Evolutionary conservation across 768 basidiomycete species (phyloP), one percentile per base, ranked within the genome.

Genomic region (Paxillus involutus): DNA sequence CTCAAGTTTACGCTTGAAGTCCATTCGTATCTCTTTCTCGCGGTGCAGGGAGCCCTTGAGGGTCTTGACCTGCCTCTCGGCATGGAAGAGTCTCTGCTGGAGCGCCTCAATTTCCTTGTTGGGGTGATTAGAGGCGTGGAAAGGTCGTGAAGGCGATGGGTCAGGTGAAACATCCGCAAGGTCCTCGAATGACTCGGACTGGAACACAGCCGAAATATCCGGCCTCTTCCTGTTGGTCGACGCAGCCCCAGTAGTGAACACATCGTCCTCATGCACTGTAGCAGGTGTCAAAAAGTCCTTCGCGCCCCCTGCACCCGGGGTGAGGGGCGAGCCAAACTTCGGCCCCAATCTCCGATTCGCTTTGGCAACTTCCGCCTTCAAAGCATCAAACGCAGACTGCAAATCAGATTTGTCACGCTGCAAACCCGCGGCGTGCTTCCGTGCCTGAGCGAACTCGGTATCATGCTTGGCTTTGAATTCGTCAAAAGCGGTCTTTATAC

Each of bases 331-430:
- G 6, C 86, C 86, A 59, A 84, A 88, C 44, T 80, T 78, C 36
- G 84, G 83, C 1, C 66, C 70, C 17, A 88, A 70, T 44, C 82
- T 75, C 36, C 84, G 75, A 10, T 76, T 79, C n/a, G 82, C 82
- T 50, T 87, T 83, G 9, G 81, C 80, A 45, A 84, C 74, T 44
- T 95, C 91, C 0, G 79, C 79, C 72, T 89, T 91, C 65, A 91
- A 68, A 4, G 78, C 75, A 62, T 97, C 94, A 24, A 98, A 74
- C 4, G 83, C 76, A 56, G 86, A 82, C 66, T 95, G 90, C 39
- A 99, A 76, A 61, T 99, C 96, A 26, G 85, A 87, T 75, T 95
- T 96, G 69, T 99, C 97, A 57, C 96, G 82, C 61, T 88, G 85
- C 24, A 98, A 78, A 24, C 89, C 86, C 1, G 95, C 95, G 2